Evolutionary conservation across 768 basidiomycete species (phyloP), one percentile per base, ranked within the genome.

Genomic region (Pulveroboletus sp.): DNA sequence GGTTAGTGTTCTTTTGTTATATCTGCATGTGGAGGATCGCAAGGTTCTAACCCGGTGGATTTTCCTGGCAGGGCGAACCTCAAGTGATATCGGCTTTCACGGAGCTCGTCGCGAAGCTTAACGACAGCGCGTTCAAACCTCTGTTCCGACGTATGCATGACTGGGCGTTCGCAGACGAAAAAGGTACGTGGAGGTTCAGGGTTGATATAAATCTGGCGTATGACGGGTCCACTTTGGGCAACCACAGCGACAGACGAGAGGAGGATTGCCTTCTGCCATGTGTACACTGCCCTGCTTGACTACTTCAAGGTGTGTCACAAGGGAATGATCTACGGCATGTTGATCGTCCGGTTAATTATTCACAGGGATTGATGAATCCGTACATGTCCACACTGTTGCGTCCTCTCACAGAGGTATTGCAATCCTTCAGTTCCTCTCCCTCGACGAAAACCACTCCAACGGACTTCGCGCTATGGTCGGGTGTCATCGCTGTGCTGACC

Each of bases 131-230:
- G 0, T 98, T 99, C 82, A 80, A 83, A 54, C 93, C 95, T 1
- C 72, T 97, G 14, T 95, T 97, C 79, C 83, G 93, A 47, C 83
- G 84, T 47, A 68, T 94, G 50, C 93, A 90, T 60, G 96, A 99
- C 64, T 99, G 96, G 96, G 93, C 93, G 0, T 93, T 93, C 59
- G 78, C 76, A 1, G 72, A 74, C 50, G 77, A 76, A 27, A 60
- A 62, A 24, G 68, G 82, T 83, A 59, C 30, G 74, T 67, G 4
- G 13, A 8, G 8, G 15, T 24, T 35, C 1, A 24, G 26, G 13
- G 8, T 24, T 39, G n/a, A 21, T 4, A 50, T n/a, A 5, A 14
- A 3, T 35, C 21, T 50, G 55, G 56, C 43, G n/a, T 32, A 32
- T 36, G 37, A 50, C 26, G 5, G 27, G 1, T 24, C 51, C 1